These are phyloP conservation scores for Yamadazyma aaseri DNA, from an alignment of 1,139 yeast species.

Conservation along the genomic window DNA sequence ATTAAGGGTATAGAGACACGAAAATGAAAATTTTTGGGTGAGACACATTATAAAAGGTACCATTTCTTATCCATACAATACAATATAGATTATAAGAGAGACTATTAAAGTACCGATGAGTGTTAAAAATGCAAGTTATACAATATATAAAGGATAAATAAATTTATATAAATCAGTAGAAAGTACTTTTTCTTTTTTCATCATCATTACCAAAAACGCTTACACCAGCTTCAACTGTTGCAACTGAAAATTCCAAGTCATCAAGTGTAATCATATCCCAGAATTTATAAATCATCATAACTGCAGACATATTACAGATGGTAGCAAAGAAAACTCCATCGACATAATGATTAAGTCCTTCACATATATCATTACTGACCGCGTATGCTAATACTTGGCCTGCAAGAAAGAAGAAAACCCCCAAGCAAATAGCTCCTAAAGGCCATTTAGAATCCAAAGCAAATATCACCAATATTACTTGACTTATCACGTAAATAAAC, in stretches of 20 bases:
- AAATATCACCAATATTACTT: conserved; percentile 65
- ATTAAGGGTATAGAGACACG: too few species aligned
- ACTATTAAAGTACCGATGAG: too few species aligned
- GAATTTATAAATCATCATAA: conserved; percentile 93
- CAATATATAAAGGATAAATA: too few species aligned
- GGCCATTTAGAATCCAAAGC: conserved; percentile 83
- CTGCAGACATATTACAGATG: conserved; percentile 71
- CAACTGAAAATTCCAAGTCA: conserved; percentile 88
- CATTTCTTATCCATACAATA: too few species aligned
- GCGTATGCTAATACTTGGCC: conserved; percentile 79
- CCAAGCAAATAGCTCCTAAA: conserved; percentile 72
- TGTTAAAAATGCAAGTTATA: too few species aligned
- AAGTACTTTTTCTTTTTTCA: conserved; percentile 36
- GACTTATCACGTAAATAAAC: conserved; percentile 63
- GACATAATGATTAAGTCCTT: conserved; percentile 73
- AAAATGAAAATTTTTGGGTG: too few species aligned
- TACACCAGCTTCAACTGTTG: conserved; percentile 44
- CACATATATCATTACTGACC: conserved; percentile 65
- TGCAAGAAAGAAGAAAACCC: conserved; percentile 69
- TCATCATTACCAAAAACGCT: conserved; percentile 29
- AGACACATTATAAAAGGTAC: too few species aligned
- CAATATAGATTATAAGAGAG: too few species aligned
- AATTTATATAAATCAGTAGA: too few species aligned
- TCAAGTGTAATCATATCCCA: conserved; percentile 98
- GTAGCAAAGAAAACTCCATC: conserved; percentile 90